Base-by-base conservation (phyloP, 2,329 filamentous ascomycete genomes). In the Aspergillus ochraceoroseus region DNA sequence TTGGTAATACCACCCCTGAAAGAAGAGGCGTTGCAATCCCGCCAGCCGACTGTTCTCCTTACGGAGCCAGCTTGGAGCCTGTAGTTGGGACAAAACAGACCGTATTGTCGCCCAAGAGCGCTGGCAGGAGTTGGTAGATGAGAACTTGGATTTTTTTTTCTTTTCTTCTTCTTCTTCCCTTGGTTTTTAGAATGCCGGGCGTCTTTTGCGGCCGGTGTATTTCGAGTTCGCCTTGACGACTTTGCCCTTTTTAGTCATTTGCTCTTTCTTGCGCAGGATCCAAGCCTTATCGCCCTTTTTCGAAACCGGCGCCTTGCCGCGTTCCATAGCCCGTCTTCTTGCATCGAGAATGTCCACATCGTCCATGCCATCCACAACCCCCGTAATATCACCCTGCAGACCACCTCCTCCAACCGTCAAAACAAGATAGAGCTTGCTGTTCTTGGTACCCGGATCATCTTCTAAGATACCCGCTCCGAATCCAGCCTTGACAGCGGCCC, bases 401-500 rank as follows among this genome's bases (percentile, higher is more conserved):
- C 77, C 75, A 6, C 85, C 83, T 1, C 79, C 79, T 20, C 90
- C 92, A 1, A 95, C 92, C 0, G 88, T 95, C 20, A 98, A 70
- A 0, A 98, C 90, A 2, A 98, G 74, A 63, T 98, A 98, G n/a
- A 94, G 73, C 73, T 98, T 98, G 53, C 83, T 80, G 60, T 89
- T 95, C 75, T 98, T 98, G 25, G 92, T 98, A 29, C 88, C 90
- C 0, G 86, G 86, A 62, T 96, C 90, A 65, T 98, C 92, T 65
- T 96, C 90, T 32, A 98, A 71, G 22, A 98, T 76, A 69, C 92
- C 92, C 0, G 92, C 92, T 32, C 92, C 90, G 57, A 98, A 98
- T 0, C 92, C 92, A 1, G 92, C 92, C 59, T 85, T 88, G 46
- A 96, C 84, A 0, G 92, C 92, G 0, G 92, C 92, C 44, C 79